A percentile compares a stretch with the other conserved stretches of the same genome.
Evolutionary conservation across 208 protist genomes (phyloP).

Genomic region (Acanthamoeba healyi): DNA sequence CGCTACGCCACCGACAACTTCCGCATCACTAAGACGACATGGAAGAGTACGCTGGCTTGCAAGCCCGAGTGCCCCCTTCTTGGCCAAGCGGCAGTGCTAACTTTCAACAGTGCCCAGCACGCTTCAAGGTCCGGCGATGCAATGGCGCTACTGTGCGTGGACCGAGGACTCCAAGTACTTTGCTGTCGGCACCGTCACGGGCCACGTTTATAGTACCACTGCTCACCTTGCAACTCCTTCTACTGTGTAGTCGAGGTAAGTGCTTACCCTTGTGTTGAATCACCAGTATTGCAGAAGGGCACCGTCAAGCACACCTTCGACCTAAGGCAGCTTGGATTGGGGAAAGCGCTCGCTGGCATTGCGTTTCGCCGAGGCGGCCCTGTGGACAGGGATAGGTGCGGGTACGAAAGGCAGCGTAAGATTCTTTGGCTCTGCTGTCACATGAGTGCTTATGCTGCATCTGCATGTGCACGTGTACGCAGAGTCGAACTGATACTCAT

Average conservation of each 20-base stretch:
- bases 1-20: conserved; percentile 67
- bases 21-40: conserved; percentile 42
- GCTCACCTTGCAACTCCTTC: neutral
- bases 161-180: too few species aligned
- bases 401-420: too few species aligned
- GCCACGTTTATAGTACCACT: neutral
- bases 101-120: neutral
- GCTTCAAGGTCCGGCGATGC: neutral
- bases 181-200: too few species aligned
- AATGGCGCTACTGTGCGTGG: too few species aligned
- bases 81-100: neutral
- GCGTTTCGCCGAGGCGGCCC: neutral
- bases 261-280: neutral
- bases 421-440: too few species aligned
- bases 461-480: neutral
- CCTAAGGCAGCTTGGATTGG: too few species aligned
- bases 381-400: neutral
- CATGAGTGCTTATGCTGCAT: neutral
- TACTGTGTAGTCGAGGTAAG: neutral
- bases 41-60: neutral
- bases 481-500: conserved; percentile 47
- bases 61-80: neutral
- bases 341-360: conserved; percentile 12
- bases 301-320: too few species aligned
- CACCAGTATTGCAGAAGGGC: too few species aligned